Conservation (phyloP, 2,329 filamentous ascomycete genomes). For the Ophiognomonia clavigignenti-juglandacearum region DNA sequence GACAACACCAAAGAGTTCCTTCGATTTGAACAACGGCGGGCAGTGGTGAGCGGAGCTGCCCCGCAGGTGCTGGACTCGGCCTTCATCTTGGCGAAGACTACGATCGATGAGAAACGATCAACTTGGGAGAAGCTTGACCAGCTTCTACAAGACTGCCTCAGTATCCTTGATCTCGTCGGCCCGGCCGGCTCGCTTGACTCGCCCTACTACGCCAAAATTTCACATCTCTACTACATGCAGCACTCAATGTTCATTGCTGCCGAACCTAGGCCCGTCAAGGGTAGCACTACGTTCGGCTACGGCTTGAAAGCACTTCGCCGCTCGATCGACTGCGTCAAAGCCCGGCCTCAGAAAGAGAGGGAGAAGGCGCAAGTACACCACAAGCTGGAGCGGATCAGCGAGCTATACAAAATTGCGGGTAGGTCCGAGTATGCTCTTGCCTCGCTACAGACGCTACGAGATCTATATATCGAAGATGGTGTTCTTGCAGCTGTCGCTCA, state of each 20-base stretch:
- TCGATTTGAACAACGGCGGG: slow-evolving; percentile 57
- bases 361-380: slow-evolving; percentile 54
- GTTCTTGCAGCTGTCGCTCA: slow-evolving; percentile 49
- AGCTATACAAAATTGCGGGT: slow-evolving; percentile 50
- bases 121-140: slow-evolving; percentile 53
- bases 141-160: slow-evolving; percentile 50
- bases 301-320: slow-evolving; percentile 54
- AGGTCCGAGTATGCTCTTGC: slow-evolving; percentile 53
- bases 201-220: slow-evolving; percentile 59
- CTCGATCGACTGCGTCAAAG: slow-evolving; percentile 58
- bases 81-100: slow-evolving; percentile 49
- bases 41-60: slow-evolving; percentile 47
- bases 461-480: slow-evolving; percentile 55
- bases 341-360: slow-evolving; percentile 49
- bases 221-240: slow-evolving; percentile 65
- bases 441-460: slow-evolving; percentile 56
- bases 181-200: slow-evolving; percentile 29
- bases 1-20: slow-evolving; percentile 52
- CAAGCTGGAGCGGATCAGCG: slow-evolving; percentile 64
- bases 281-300: slow-evolving; percentile 3
- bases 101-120: slow-evolving; percentile 41
- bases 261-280: slow-evolving; percentile 34
- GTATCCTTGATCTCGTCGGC: slow-evolving; percentile 49
- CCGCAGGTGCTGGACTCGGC: slow-evolving; percentile 56
- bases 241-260: slow-evolving; percentile 38